A percentile compares a stretch with the other conserved stretches of the same genome.
These are phyloP conservation scores for Fomitopsis schrenkii DNA, from an alignment of 1,284 basidiomycete species.

Conservation along the genomic window DNA sequence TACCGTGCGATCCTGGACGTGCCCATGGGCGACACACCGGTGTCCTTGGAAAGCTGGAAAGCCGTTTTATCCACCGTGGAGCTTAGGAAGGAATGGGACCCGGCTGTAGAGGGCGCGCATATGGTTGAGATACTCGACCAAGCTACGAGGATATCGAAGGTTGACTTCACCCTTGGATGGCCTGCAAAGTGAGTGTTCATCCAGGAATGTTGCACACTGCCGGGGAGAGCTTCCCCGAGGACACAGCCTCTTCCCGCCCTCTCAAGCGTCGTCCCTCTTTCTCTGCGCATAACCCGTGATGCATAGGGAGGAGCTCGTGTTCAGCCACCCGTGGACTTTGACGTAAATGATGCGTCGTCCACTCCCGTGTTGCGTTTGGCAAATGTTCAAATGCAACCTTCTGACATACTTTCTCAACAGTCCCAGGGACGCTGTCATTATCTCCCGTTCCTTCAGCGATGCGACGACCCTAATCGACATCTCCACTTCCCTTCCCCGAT, in stretches of 20 bases:
- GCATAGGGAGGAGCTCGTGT: not conserved
- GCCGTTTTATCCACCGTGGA: constrained; percentile 84
- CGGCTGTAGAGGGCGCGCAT: constrained; percentile 83
- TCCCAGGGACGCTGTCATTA: constrained; percentile 90
- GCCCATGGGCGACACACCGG: constrained; percentile 54
- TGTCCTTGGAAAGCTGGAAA: constrained; percentile 77
- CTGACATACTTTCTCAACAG: constrained; percentile 37
- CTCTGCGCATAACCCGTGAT: not conserved
- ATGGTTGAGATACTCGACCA: constrained; percentile 86
- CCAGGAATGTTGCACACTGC: too few species aligned
- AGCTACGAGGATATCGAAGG: constrained; percentile 82
- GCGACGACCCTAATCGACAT: constrained; percentile 85
- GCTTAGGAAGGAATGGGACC: constrained; percentile 87
- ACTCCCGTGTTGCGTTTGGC: too few species aligned
- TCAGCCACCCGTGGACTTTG: not conserved
- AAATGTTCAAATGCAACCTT: too few species aligned
- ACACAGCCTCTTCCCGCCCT: too few species aligned
- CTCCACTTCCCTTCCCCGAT: constrained; percentile 93
- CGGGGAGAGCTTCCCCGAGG: too few species aligned
- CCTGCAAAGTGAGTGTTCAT: constrained; percentile 77
- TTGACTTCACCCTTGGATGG: constrained; percentile 93
- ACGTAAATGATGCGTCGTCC: not conserved
- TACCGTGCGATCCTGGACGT: constrained; percentile 84
- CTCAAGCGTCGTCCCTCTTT: too few species aligned
- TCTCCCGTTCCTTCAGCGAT: constrained; percentile 82